Evolutionary conservation across 148 eudicot species (phyloP), one percentile per base, ranked within the genome.

Genomic region (Chenopodium album): DNA sequence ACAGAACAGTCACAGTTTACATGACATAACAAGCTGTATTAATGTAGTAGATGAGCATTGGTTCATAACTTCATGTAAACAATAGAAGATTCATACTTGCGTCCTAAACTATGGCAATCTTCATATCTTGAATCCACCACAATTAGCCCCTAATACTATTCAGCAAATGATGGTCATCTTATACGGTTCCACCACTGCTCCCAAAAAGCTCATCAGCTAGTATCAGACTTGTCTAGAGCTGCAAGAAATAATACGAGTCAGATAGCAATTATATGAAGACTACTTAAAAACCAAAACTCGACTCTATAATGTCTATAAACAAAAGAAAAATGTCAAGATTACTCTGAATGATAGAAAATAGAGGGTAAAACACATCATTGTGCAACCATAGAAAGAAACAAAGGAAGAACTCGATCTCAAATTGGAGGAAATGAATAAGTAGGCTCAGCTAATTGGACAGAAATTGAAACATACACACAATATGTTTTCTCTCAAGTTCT

Each of bases 181-280:
- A 10, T 9, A 52, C 13, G 9, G 47, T 78, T 78, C 71, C 12
- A 26, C 66, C 66, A 17, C n/a, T 44, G 65, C 26, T 32, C 71
- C 85, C 48, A 47, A 44, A 29, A 44, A 64, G 80, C 47, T 67
- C 79, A 80, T 90, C 84, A 90, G 26, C 85, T 87, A n/a, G 88
- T 85, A 56, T 90, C 93, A 2, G 93, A 89, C 74, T 90, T 90
- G 84, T 90, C 93, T 52, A 90, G 84, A 10, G 93, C 93, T 90
- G 93, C 68, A 73, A 28, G 34, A 19, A 13, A 65, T 22, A 75
- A 20, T 56, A 19, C 26, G 54, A 19, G 47, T 80, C 31, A 84
- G 63, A 71, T 8, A 3, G 22, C 31, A 65, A 16, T 13, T 22
- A 52, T 28, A 20, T 70, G 7, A 52, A 73, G 12, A 41, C 11